These are phyloP conservation scores for Fraxinus pennsylvanica DNA, from an alignment of 257 asterid genomes.

Conservation along the genomic window DNA sequence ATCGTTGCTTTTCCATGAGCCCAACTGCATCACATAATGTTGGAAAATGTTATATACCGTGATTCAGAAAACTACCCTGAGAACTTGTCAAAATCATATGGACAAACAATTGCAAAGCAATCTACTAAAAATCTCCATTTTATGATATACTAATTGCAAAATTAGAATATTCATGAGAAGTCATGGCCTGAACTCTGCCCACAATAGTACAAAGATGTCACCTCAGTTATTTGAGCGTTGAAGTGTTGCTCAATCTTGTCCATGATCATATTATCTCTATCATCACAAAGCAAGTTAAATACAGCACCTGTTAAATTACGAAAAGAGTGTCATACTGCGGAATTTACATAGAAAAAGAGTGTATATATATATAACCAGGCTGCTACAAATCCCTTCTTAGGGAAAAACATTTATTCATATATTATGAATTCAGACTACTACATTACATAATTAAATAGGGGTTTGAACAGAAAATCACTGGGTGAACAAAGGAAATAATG, in stretches of 20 bases:
- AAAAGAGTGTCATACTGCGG: background rate
- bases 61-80: background rate
- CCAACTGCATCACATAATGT: slow-evolving; percentile 44
- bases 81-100: background rate
- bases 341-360: background rate
- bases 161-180: background rate
- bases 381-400: background rate
- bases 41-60: background rate
- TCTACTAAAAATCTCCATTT: background rate
- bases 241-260: slow-evolving; percentile 63
- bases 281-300: slow-evolving; percentile 45
- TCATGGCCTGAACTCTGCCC: background rate
- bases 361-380: background rate
- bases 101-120: background rate
- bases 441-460: background rate
- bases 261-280: slow-evolving; percentile 41
- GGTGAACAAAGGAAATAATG: background rate
- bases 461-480: background rate
- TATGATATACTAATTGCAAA: background rate
- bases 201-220: slow-evolving; percentile 13
- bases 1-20: slow-evolving; percentile 46
- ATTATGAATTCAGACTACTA: background rate
- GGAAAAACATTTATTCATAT: background rate
- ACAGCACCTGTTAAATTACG: slow-evolving; percentile 47
- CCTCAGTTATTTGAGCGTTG: slow-evolving; percentile 50